Percentiles rank a stretch among this genome's conserved stretches.
phyloP scores from a whole-genome alignment of 805 yeast genomes.

The Saccharomyces paradoxus region DNA sequence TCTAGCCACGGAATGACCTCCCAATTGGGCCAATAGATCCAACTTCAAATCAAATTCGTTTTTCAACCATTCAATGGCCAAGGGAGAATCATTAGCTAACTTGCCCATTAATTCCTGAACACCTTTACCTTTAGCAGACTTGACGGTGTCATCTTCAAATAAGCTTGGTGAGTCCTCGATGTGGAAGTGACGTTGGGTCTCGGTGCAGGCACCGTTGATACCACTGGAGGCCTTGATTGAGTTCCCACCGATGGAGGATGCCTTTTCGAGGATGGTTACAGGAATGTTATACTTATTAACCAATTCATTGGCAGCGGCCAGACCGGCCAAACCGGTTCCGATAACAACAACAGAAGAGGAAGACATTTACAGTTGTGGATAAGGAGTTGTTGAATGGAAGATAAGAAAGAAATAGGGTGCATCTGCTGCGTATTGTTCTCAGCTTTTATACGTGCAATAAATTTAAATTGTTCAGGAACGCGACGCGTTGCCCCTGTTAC shows the following conservation, averaged over 20 bases:
- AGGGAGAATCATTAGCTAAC: conserved; percentile 52
- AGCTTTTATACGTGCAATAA: background rate
- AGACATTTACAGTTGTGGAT: background rate
- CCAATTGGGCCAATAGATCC: conserved; percentile 62
- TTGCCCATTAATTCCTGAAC: conserved; percentile 50
- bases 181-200: conserved; percentile 42
- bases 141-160: conserved; percentile 59
- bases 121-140: conserved; percentile 57
- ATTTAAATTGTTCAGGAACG: background rate
- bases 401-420: background rate
- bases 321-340: conserved; percentile 53
- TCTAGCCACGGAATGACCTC: conserved; percentile 75
- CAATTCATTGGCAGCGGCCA: conserved; percentile 37
- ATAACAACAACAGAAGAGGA: conserved; percentile 36
- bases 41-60: conserved; percentile 53
- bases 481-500: background rate
- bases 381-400: background rate
- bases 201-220: conserved; percentile 62
- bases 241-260: conserved; percentile 46
- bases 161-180: conserved; percentile 50
- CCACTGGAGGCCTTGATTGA: conserved; percentile 57
- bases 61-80: conserved; percentile 69
- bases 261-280: conserved; percentile 43
- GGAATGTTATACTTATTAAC: conserved; percentile 32
- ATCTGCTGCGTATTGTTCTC: background rate